Conservation (phyloP, 78 protist genomes). For the Tieghemostelium lacteum region DNA sequence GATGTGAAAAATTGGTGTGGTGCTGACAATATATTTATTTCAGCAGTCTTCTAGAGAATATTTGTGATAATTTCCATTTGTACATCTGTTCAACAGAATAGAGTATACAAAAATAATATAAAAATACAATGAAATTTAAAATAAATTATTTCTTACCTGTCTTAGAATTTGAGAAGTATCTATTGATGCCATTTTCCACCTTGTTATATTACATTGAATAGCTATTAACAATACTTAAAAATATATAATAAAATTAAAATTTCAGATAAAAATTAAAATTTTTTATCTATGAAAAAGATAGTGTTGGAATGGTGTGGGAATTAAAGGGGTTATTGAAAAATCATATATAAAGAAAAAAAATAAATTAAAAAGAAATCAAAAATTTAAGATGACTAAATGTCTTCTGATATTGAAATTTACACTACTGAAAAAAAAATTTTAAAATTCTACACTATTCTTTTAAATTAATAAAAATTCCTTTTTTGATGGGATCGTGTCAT, state of each 20-base stretch:
- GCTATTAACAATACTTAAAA: too few species aligned
- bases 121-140: background rate
- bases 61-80: too few species aligned
- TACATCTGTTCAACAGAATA: too few species aligned
- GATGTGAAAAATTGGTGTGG: background rate
- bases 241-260: too few species aligned
- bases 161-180: constrained; percentile 10
- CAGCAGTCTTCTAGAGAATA: background rate
- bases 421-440: too few species aligned
- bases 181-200: background rate
- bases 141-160: constrained; percentile 3
- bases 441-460: background rate
- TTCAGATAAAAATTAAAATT: background rate
- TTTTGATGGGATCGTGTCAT: background rate
- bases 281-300: background rate
- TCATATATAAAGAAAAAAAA: too few species aligned
- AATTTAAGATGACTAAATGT: too few species aligned
- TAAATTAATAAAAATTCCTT: background rate
- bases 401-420: too few species aligned
- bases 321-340: too few species aligned
- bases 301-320: background rate
- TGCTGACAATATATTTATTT: background rate
- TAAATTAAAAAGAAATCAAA: too few species aligned
- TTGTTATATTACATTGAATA: too few species aligned
- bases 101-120: background rate